A percentile compares a stretch with the other conserved stretches of the same genome.
These are phyloP conservation scores for Crepidotus variabilis DNA, from an alignment of 768 basidiomycete species.

Conservation along the genomic window DNA sequence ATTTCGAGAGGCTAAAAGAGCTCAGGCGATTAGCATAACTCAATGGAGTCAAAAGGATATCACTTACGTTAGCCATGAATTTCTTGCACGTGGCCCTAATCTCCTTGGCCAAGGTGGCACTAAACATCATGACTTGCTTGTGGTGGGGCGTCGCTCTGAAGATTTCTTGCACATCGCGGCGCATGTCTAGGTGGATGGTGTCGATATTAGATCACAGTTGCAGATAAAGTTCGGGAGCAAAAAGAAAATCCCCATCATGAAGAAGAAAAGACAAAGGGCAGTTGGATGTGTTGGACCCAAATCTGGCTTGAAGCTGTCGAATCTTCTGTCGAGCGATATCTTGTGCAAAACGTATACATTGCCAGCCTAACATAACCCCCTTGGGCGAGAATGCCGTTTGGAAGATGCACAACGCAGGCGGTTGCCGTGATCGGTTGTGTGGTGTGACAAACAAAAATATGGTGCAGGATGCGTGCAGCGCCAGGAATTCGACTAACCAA, in stretches of 20 bases:
- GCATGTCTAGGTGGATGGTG: slow-evolving; percentile 92
- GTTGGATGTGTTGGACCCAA: slow-evolving; percentile 11
- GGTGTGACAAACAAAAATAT: slow-evolving; percentile 38
- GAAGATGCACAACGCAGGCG: slow-evolving; percentile 32
- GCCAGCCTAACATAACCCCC: not conserved
- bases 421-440: slow-evolving; percentile 29
- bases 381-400: slow-evolving; percentile 4
- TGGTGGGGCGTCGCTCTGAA: slow-evolving; percentile 98
- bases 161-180: slow-evolving; percentile 99
- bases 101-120: slow-evolving; percentile 95
- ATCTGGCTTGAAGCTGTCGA: slow-evolving; percentile 12
- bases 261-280: slow-evolving; percentile 24
- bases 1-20: slow-evolving; percentile 87
- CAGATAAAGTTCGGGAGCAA: slow-evolving; percentile 42
- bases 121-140: slow-evolving; percentile 99
- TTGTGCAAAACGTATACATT: not conserved
- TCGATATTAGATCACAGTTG: slow-evolving; percentile 62
- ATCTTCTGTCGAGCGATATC: slow-evolving; percentile 3
- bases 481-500: slow-evolving; percentile 94
- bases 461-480: slow-evolving; percentile 46
- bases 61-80: slow-evolving; percentile 97
- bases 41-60: slow-evolving; percentile 86
- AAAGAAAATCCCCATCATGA: slow-evolving; percentile 39
- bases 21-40: slow-evolving; percentile 26
- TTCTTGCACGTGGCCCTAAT: slow-evolving; percentile 98